phyloP scores from a whole-genome alignment of 805 yeast species.

The Yamadazyma insecticola region DNA sequence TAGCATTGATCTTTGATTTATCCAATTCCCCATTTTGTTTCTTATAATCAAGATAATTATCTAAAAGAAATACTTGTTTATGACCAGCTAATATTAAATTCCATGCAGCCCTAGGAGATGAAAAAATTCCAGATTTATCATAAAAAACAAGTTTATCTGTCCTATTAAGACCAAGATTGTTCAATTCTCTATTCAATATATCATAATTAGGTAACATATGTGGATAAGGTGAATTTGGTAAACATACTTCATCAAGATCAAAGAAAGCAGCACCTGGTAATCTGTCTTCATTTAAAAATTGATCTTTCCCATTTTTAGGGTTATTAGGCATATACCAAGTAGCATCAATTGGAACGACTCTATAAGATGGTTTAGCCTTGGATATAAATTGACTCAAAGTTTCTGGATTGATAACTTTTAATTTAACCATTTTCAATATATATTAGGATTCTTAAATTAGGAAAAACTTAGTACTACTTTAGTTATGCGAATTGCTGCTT shows the following conservation, averaged over 20 bases:
- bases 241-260: slow-evolving; percentile 70
- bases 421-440: slow-evolving; percentile 3
- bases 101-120: slow-evolving; percentile 93
- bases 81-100: slow-evolving; percentile 80
- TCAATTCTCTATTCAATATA: slow-evolving; percentile 51
- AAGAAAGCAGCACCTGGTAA: slow-evolving; percentile 66
- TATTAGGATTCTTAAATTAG: no score
- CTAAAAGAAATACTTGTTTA: slow-evolving; percentile 58
- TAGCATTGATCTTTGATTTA: slow-evolving; percentile 15
- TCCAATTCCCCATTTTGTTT: slow-evolving; percentile 44
- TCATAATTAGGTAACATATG: slow-evolving; percentile 79
- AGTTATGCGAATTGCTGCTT: no score
- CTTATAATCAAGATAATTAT: slow-evolving; percentile 59
- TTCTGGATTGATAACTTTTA: slow-evolving; percentile 6
- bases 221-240: slow-evolving; percentile 61
- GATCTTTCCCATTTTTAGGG: slow-evolving; percentile 54
- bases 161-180: slow-evolving; percentile 50
- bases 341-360: slow-evolving; percentile 67
- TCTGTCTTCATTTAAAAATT: slow-evolving; percentile 52
- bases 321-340: slow-evolving; percentile 90
- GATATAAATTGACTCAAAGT: slow-evolving; percentile 8
- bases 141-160: slow-evolving; percentile 70
- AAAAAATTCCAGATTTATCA: slow-evolving; percentile 79
- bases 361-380: slow-evolving; percentile 8
- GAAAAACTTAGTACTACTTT: no score